Base-by-base conservation (phyloP, 257 asterid genomes). In the Paulownia fortunei region DNA sequence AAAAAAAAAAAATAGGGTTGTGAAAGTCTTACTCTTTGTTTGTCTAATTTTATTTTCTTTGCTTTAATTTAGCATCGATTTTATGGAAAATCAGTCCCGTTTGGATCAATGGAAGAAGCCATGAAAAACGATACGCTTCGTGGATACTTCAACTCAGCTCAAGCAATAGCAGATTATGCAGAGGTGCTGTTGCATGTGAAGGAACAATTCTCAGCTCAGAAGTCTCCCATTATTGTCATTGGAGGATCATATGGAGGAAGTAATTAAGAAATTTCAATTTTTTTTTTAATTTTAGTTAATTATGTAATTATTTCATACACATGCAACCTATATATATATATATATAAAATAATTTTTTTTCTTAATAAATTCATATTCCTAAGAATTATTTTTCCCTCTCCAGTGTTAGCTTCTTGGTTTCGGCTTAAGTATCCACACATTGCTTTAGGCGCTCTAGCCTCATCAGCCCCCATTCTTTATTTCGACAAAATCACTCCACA, bases 211-310 rank as follows among this genome's bases (percentile, higher is more conserved):
- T 80, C 82, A 0, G 89, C 92, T 2, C 80, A 84, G 0, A 6
- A 81, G 59, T 82, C 93, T 77, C 93, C 96, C 2, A 62, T 90
- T 36, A 88, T 88, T 36, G 89, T 90, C 12, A 0, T 85, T 47
- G 94, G 92, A 6, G 94, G 86, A 78, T 89, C 94, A 9, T 89
- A 89, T 11, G 92, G 92, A 64, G 94, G 94, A 83, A 89, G 94
- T 89, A 76, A 58, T 84, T 2, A 11, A 23, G 12, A 6, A 24
- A 6, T 6, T 4, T 9, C 1, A 5, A 16, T 10, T 18, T 8
- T n/a, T 34, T 2, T 58, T 76, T 44, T 12, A 9, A n/a, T 32
- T n/a, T n/a, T n/a, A n/a, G n/a, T n/a, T n/a, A n/a, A n/a, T n/a
- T n/a, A n/a, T n/a, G n/a, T n/a, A n/a, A n/a, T n/a, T n/a, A n/a